Evolutionary conservation across 768 basidiomycete species (phyloP).

Genomic region (Suillus paluster): DNA sequence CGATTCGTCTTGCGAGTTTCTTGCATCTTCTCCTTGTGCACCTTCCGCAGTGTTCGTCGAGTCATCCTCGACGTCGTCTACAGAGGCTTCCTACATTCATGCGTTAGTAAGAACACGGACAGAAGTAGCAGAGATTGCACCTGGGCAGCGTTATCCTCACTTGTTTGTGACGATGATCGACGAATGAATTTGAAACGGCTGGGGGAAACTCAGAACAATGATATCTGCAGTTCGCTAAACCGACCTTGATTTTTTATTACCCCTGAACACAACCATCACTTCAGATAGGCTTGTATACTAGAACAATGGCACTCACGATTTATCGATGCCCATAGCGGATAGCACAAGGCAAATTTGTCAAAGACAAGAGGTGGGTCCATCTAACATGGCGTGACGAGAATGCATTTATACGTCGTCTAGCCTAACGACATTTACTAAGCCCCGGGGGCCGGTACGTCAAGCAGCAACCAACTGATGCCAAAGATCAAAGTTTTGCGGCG

Average conservation of each 20-base stretch:
- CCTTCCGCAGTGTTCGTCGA: not conserved
- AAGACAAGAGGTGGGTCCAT: not conserved
- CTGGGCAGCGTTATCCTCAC: not conserved
- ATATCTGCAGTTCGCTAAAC: not conserved
- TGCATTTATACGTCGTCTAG: not conserved
- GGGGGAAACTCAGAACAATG: not conserved
- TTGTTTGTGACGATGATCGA: not conserved
- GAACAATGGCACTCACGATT: not conserved
- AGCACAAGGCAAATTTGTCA: not conserved
- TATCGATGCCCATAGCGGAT: not conserved
- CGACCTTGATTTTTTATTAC: not conserved
- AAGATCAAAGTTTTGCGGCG: not conserved
- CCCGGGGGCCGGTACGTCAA: too few relatives aligned
- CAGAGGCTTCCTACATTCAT: not conserved
- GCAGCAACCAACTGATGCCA: not conserved
- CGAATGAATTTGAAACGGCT: constrained; percentile 4
- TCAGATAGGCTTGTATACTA: not conserved
- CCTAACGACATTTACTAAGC: not conserved
- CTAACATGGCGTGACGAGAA: not conserved
- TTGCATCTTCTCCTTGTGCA: not conserved
- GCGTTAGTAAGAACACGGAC: not conserved
- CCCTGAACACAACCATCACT: not conserved
- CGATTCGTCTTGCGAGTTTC: not conserved
- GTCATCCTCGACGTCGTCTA: not conserved
- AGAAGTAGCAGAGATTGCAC: not conserved